Base-by-base conservation (phyloP, 371 early-diverging fungal genomes). In the Rhizopus sp. region DNA sequence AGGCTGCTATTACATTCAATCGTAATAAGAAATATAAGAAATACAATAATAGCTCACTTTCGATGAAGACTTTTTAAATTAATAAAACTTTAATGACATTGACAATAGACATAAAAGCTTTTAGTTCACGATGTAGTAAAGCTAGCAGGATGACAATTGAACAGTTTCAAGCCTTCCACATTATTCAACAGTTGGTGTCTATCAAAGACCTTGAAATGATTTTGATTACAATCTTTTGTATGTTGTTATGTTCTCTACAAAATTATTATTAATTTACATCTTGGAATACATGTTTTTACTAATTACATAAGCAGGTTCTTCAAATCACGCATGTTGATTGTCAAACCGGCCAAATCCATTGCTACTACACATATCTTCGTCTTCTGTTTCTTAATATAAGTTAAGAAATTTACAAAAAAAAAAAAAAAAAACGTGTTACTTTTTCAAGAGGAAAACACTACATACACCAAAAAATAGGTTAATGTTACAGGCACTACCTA, bases 261-360 rank as follows among this genome's bases (percentile, higher is more conserved):
- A 42, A 4, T 42, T 42, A 42, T 16, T 42, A 33, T 47, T 38
- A 12, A 42, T 42, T 42, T 16, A 42, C 42, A 3, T 42, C 12
- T 42, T 42, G 15, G 42, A 42, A 42, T n/a, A 42, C n/a, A n/a
- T n/a, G n/a, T n/a, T n/a, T n/a, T 42, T 15, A 42, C 42, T 42
- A 13, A 4, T 51, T 51, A 51, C 51, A 4, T 59, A 45, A 46
- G 29, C 17, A 53, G 29, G 23, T 47, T 10, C 37, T 53, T 50
- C 13, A 61, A 47, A 55, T 55, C 55, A 30, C 42, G 15, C 34
- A 31, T 32, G 23, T 60, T 54, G 13, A 54, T 55, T 2, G 61
- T 44, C n/a, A 61, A 50, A 12, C 42, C 62, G 34, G 62, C 57
- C 30, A 56, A 62, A 33, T 62, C 52, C 3, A 55, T 52, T 42